Conservation (phyloP, 176 grass and related monocot species). For the Lolium perenne region DNA sequence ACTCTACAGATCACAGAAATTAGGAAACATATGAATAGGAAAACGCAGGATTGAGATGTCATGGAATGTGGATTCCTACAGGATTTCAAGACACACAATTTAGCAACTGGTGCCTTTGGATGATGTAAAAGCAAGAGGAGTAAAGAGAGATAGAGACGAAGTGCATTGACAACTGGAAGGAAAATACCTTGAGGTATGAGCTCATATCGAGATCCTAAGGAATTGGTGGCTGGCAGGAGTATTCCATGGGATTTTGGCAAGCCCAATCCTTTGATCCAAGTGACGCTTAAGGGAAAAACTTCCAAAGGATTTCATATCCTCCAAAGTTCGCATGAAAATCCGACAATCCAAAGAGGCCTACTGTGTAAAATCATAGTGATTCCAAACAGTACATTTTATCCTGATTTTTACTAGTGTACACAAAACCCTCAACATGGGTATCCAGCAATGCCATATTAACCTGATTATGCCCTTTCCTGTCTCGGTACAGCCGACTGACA, state of each 20-base stretch:
- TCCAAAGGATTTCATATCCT: neutral
- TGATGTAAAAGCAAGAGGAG: neutral
- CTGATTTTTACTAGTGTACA: neutral
- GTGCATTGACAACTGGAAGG: too few relatives aligned
- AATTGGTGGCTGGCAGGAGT: neutral
- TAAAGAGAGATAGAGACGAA: too few relatives aligned
- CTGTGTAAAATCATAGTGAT: neutral
- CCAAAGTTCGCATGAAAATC: neutral
- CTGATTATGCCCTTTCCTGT: neutral
- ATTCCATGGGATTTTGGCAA: neutral
- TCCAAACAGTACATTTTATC: neutral
- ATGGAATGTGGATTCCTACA: neutral
- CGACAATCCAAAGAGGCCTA: neutral
- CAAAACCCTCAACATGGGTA: neutral
- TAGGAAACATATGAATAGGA: neutral
- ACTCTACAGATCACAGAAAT: neutral
- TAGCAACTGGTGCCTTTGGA: neutral
- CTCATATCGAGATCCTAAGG: neutral
- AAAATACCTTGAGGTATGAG: neutral
- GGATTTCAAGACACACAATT: neutral
- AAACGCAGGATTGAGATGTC: neutral
- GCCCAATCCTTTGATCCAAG: neutral
- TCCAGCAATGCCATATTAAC: constrained; percentile 13
- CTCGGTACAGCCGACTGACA: neutral
- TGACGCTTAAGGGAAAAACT: neutral